Conservation (phyloP, 2,329 filamentous ascomycete species). For the Aureobasidium sp. region DNA sequence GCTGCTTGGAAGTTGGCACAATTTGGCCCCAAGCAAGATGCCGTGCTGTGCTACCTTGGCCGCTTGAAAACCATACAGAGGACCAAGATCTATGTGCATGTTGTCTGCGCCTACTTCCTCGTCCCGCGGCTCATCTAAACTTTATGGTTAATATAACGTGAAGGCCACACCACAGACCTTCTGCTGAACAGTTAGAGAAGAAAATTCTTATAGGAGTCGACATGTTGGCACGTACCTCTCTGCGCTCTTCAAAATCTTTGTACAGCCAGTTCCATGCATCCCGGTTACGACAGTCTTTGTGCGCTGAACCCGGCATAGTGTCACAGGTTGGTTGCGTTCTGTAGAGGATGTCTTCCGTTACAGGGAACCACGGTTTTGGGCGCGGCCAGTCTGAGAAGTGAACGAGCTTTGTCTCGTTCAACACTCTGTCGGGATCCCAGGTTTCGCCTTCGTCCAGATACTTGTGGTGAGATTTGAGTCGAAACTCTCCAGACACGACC, state of each 20-base stretch:
- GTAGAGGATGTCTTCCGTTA: constrained; percentile 26
- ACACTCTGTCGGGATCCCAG: constrained; percentile 51
- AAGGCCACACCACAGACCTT: constrained; percentile 3
- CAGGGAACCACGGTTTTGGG: constrained; percentile 54
- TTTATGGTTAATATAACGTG: neutral
- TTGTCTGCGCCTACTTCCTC: neutral
- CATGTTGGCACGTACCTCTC: constrained; percentile 2
- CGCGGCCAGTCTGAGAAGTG: constrained; percentile 67
- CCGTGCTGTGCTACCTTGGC: neutral
- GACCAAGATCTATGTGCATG: neutral
- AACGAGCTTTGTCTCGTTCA: constrained; percentile 55
- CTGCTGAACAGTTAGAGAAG: constrained; percentile 1
- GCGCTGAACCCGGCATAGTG: neutral
- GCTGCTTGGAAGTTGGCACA: constrained; percentile 3
- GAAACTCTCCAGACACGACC: constrained; percentile 55
- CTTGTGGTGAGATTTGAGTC: constrained; percentile 40
- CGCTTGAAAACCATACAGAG: too few relatives aligned
- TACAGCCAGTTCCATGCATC: constrained; percentile 23
- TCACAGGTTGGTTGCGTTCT: constrained; percentile 34
- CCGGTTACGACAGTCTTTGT: constrained; percentile 19
- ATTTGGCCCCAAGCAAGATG: neutral
- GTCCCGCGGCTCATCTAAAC: neutral
- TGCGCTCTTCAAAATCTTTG: constrained; percentile 22
- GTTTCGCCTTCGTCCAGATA: constrained; percentile 37
- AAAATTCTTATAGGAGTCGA: neutral